phyloP scores from a whole-genome alignment of 352 stramenopile species.

The Pythium utonaiense region DNA sequence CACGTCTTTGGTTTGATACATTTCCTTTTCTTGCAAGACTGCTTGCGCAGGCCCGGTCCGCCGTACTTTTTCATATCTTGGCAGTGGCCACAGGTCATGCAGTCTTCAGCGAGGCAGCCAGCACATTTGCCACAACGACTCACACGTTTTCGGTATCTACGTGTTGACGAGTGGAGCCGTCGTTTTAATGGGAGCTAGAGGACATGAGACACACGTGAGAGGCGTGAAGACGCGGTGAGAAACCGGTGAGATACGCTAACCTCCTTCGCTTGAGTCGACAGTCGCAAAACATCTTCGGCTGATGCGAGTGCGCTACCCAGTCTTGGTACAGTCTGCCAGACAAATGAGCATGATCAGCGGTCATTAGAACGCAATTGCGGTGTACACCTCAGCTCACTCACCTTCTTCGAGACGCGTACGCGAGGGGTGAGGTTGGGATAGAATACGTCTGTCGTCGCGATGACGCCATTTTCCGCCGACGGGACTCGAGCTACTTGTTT shows the following conservation, averaged over 20 bases:
- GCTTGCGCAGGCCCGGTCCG: slow-evolving; percentile 78
- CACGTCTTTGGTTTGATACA: slow-evolving; percentile 72
- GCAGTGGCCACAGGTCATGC: slow-evolving; percentile 84
- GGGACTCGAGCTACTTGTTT: slow-evolving; percentile 5
- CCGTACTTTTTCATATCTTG: slow-evolving; percentile 91
- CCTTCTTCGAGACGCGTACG: slow-evolving; percentile 1
- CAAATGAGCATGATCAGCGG: not conserved
- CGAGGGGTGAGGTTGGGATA: slow-evolving; percentile 6
- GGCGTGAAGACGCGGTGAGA: not conserved
- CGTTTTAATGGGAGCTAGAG: slow-evolving; percentile 30
- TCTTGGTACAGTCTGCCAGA: not conserved
- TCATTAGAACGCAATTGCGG: too few relatives aligned
- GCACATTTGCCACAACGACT: slow-evolving; percentile 74
- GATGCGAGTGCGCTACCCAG: not conserved
- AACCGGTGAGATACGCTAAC: not conserved
- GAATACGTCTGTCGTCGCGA: not conserved
- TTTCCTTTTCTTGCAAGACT: slow-evolving; percentile 86
- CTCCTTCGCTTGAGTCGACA: not conserved
- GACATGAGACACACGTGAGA: not conserved
- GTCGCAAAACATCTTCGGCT: not conserved
- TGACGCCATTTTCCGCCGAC: not conserved
- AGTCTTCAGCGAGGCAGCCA: slow-evolving; percentile 76
- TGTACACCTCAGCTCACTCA: not conserved
- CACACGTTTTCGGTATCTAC: slow-evolving; percentile 59
- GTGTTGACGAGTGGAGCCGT: slow-evolving; percentile 28